These are phyloP conservation scores for Chrysanthemum seticuspe DNA, from an alignment of 129 eudicot species.

Conservation along the genomic window DNA sequence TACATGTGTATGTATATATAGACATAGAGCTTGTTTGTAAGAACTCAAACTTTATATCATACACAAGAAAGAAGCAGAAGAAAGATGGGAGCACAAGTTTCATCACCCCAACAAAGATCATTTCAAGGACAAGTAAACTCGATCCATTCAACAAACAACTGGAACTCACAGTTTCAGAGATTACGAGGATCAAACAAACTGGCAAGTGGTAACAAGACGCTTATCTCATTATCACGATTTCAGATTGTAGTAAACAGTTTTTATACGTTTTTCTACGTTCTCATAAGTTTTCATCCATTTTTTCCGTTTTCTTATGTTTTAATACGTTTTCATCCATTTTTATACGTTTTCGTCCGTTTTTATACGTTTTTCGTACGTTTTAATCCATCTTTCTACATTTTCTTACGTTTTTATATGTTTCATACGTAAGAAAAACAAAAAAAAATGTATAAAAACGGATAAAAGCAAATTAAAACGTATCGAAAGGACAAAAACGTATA, in stretches of 20 bases:
- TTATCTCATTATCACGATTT: not conserved
- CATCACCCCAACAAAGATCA: slow-evolving; percentile 21
- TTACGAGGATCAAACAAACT: slow-evolving; percentile 54
- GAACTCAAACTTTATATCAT: not conserved
- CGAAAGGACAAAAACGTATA: too few species aligned
- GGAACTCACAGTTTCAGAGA: slow-evolving; percentile 53
- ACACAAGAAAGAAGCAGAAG: slow-evolving; percentile 14
- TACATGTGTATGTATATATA: not conserved
- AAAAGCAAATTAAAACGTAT: too few species aligned
- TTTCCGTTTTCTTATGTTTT: too few species aligned
- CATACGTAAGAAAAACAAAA: too few species aligned
- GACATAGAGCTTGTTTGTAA: not conserved
- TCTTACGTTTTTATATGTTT: too few species aligned
- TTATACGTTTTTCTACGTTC: too few species aligned
- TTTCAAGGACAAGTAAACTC: slow-evolving; percentile 34
- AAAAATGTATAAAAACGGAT: too few species aligned
- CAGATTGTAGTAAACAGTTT: not conserved
- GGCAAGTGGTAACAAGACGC: slow-evolving; percentile 52
- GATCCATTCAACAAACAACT: slow-evolving; percentile 50
- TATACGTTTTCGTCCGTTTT: too few species aligned
- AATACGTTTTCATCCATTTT: too few species aligned
- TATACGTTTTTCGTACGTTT: too few species aligned
- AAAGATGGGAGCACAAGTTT: slow-evolving; percentile 31
- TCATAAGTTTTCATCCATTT: too few species aligned
- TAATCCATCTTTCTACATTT: too few species aligned